Conservation (phyloP, 768 basidiomycete species). For the Filobasidium floriforme region DNA sequence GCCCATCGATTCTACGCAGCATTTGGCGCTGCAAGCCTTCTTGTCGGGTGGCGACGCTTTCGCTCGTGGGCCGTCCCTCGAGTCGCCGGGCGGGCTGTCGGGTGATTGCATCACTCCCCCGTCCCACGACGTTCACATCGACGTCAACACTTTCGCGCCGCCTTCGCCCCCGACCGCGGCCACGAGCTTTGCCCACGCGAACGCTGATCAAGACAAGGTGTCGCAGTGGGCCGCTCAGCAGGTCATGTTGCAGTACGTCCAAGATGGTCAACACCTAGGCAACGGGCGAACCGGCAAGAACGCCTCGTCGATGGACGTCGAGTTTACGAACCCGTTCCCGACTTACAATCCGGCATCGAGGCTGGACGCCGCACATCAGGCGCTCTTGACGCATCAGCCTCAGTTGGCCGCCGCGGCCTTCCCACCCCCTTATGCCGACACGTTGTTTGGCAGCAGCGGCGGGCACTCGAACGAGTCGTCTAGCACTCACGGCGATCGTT, state of each 20-base stretch:
- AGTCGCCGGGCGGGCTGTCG: constrained; percentile 17
- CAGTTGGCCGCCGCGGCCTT: constrained; percentile 25
- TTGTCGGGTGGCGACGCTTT: not conserved
- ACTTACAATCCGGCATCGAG: constrained; percentile 1
- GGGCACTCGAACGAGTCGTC: not conserved
- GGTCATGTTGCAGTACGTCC: constrained; percentile 12
- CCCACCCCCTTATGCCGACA: constrained; percentile 18
- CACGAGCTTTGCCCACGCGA: constrained; percentile 6
- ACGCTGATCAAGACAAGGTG: constrained; percentile 15
- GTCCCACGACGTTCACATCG: not conserved
- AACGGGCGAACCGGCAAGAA: constrained; percentile 1
- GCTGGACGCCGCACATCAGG: constrained; percentile 18
- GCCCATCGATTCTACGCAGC: not conserved
- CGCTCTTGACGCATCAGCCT: constrained; percentile 21
- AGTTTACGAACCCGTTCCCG: not conserved
- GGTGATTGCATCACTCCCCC: constrained; percentile 12
- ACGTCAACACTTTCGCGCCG: not conserved
- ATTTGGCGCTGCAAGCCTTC: constrained; percentile 11
- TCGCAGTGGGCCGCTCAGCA: constrained; percentile 22
- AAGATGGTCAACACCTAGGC: not conserved
- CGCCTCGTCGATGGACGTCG: constrained; percentile 5
- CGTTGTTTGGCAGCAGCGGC: not conserved
- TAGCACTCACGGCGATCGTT: constrained; percentile 1
- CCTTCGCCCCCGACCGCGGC: constrained; percentile 10
- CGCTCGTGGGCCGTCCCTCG: constrained; percentile 20